These are phyloP conservation scores for Lavandula angustifolia DNA, from an alignment of 257 asterid genomes.

Conservation along the genomic window DNA sequence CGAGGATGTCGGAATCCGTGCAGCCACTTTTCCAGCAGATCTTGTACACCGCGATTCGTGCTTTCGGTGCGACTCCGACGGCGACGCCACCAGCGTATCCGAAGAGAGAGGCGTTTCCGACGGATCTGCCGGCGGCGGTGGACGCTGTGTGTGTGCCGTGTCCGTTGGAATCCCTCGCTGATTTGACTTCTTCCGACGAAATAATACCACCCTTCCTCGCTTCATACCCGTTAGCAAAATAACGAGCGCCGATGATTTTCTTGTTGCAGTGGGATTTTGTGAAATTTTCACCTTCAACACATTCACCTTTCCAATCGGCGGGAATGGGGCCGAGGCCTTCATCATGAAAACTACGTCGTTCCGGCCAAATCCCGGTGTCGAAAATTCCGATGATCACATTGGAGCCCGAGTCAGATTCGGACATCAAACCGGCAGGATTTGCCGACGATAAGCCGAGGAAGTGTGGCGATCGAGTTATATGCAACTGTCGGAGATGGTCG, in stretches of 20 bases:
- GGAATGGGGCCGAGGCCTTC: slow-evolving; percentile 69
- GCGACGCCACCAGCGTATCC: slow-evolving; percentile 77
- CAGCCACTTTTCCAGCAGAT: slow-evolving; percentile 85
- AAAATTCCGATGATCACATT: slow-evolving; percentile 66
- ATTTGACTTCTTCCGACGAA: slow-evolving; percentile 41
- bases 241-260: slow-evolving; percentile 75
- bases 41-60: slow-evolving; percentile 70
- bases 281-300: slow-evolving; percentile 57
- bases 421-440: slow-evolving; percentile 45
- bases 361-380: slow-evolving; percentile 88
- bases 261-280: slow-evolving; percentile 54
- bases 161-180: slow-evolving; percentile 71
- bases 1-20: slow-evolving; percentile 78
- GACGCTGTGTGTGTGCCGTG: slow-evolving; percentile 96
- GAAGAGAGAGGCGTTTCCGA: slow-evolving; percentile 61
- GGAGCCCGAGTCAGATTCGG: slow-evolving; percentile 70
- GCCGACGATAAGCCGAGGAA: slow-evolving; percentile 54
- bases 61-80: slow-evolving; percentile 78
- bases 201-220: slow-evolving; percentile 42
- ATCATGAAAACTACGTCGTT: slow-evolving; percentile 67
- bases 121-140: slow-evolving; percentile 80
- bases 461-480: slow-evolving; percentile 67
- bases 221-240: slow-evolving; percentile 54
- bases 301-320: slow-evolving; percentile 68
- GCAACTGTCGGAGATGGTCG: slow-evolving; percentile 67